phyloP scores from a whole-genome alignment of 768 basidiomycete species.

The Candolleomyces aberdarensis region DNA sequence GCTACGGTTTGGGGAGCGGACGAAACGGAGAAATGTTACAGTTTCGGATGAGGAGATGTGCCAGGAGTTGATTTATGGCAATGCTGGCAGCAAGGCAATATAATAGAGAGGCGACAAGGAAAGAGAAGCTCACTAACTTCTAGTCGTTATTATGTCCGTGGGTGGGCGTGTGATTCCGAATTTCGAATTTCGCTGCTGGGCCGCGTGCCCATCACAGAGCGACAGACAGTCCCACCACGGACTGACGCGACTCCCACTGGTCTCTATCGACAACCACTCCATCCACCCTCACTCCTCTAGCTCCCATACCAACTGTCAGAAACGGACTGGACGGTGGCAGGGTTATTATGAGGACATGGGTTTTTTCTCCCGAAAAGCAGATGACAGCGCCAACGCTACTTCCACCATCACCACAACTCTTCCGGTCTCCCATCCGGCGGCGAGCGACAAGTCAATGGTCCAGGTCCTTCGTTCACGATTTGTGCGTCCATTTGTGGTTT shows the following conservation, averaged over 20 bases:
- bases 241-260: background rate
- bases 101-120: background rate
- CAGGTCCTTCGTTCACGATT: slow-evolving; percentile 61
- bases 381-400: slow-evolving; percentile 34
- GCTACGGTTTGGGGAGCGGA: no score
- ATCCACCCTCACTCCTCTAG: background rate
- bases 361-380: slow-evolving; percentile 49
- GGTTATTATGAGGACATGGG: slow-evolving; percentile 47
- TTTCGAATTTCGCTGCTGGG: slow-evolving; percentile 8
- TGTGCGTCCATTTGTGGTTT: slow-evolving; percentile 33
- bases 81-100: background rate
- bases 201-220: slow-evolving; percentile 3
- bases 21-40: no score
- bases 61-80: no score
- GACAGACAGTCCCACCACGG: background rate
- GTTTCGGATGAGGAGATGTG: no score
- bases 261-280: background rate
- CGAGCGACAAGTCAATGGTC: slow-evolving; percentile 44
- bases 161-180: slow-evolving; percentile 7
- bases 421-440: slow-evolving; percentile 17
- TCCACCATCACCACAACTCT: slow-evolving; percentile 23
- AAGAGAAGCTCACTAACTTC: background rate
- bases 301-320: background rate
- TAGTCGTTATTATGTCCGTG: background rate
- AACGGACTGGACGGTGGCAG: background rate